Evolutionary conservation across 75 land plant species (phyloP).

Genomic region (Pinus albicaulis): DNA sequence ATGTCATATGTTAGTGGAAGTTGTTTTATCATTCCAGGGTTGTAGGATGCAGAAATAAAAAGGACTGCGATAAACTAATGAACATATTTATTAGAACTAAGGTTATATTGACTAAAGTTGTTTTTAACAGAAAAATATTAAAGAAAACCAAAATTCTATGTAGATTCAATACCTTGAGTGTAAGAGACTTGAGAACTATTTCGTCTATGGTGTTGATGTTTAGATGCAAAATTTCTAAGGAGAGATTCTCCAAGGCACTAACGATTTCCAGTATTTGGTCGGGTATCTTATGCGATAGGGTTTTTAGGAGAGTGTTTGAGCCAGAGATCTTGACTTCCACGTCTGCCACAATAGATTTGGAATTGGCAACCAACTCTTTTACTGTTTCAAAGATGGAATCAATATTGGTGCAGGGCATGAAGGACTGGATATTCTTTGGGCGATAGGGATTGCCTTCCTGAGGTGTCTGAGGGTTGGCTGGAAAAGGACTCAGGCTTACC

Average conservation of each 20-base stretch:
- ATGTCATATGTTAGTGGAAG: too few species aligned
- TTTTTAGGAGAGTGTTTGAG: slow-evolving; percentile 53
- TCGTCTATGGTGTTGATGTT: slow-evolving; percentile 74
- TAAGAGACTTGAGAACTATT: slow-evolving; percentile 77
- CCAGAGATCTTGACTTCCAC: slow-evolving; percentile 82
- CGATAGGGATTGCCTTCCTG: slow-evolving; percentile 39
- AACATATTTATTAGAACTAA: too few species aligned
- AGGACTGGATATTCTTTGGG: slow-evolving; percentile 15
- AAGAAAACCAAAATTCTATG: too few species aligned
- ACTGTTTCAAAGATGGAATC: background rate
- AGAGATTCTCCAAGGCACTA: slow-evolving; percentile 65
- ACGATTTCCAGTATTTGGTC: slow-evolving; percentile 75
- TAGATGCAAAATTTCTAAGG: slow-evolving; percentile 68
- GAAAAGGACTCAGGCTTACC: slow-evolving; percentile 36
- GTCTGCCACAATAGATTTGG: slow-evolving; percentile 51
- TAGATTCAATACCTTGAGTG: slow-evolving; percentile 53
- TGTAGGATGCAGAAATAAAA: too few species aligned
- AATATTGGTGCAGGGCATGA: background rate
- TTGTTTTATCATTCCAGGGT: too few species aligned
- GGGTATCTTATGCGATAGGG: slow-evolving; percentile 44
- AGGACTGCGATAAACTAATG: too few species aligned
- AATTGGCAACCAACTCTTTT: slow-evolving; percentile 56
- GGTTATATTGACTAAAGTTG: too few species aligned
- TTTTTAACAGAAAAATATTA: too few species aligned
- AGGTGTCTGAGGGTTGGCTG: slow-evolving; percentile 56